A percentile compares a stretch with the other conserved stretches of the same genome.
Evolutionary conservation across 164 flowering plant genomes (phyloP).

Genomic region (Vitis riparia): DNA sequence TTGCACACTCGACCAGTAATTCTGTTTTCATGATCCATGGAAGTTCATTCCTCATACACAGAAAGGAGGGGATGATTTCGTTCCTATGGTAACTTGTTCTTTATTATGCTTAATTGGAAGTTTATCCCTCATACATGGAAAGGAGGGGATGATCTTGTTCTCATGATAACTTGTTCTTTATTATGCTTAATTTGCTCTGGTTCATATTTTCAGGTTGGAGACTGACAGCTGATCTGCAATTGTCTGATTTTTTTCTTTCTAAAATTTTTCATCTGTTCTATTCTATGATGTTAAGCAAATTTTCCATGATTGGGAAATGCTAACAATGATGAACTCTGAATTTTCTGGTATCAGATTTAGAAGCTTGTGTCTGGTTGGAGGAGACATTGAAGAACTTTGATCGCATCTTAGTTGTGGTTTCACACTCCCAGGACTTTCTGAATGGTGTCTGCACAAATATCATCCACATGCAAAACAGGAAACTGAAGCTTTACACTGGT

Average conservation of each 20-base stretch:
- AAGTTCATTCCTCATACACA: too few relatives aligned
- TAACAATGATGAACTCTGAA: too few relatives aligned
- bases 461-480: conserved; percentile 93
- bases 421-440: conserved; percentile 95
- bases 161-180: not conserved
- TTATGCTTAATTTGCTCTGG: not conserved
- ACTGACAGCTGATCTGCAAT: not conserved
- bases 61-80: too few relatives aligned
- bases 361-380: conserved; percentile 99
- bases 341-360: conserved; percentile 64
- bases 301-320: too few relatives aligned
- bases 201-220: not conserved
- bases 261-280: not conserved
- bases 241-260: not conserved
- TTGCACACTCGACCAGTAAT: too few relatives aligned
- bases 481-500: conserved; percentile 78
- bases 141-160: too few relatives aligned
- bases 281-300: not conserved
- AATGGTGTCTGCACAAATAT: conserved; percentile 97
- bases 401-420: conserved; percentile 86
- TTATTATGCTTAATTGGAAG: too few relatives aligned
- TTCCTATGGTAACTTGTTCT: too few relatives aligned
- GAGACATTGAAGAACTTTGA: conserved; percentile 88
- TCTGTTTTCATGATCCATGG: too few relatives aligned
- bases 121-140: too few relatives aligned